Conservation (phyloP, 163 green algal species). For the Prototheca cutis region DNA sequence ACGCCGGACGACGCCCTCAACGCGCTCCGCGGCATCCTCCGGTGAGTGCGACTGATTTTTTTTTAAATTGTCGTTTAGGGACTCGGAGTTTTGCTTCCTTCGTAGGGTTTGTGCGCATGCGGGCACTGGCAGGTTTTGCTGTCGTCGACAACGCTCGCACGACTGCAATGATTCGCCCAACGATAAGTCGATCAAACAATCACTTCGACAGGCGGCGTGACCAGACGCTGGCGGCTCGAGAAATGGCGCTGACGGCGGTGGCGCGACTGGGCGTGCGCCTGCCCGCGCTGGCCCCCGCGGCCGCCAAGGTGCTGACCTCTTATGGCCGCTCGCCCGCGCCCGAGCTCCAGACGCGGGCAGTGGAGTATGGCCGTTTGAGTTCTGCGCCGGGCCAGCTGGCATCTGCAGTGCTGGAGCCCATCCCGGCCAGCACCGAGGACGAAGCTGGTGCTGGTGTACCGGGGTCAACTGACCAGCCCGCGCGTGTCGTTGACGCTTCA, state of each 20-base stretch:
- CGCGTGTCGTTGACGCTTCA: no score
- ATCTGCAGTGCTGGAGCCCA: slow-evolving; percentile 71
- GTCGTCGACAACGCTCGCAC: no score
- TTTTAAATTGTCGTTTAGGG: neutral
- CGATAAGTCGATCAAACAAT: no score
- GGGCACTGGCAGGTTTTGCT: no score
- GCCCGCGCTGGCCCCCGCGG: slow-evolving; percentile 6
- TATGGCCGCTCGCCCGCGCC: slow-evolving; percentile 39
- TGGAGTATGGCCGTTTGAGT: slow-evolving; percentile 79
- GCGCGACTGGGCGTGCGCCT: slow-evolving; percentile 67
- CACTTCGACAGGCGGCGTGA: neutral
- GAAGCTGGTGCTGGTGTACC: slow-evolving; percentile 44
- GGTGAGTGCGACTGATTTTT: neutral
- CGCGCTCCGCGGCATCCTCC: neutral
- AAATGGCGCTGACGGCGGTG: slow-evolving; percentile 64
- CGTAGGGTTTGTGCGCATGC: no score
- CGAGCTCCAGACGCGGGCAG: slow-evolving; percentile 80
- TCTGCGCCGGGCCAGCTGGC: slow-evolving; percentile 5
- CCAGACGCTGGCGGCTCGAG: slow-evolving; percentile 5
- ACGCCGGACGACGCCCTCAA: neutral
- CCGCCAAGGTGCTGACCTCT: slow-evolving; percentile 45
- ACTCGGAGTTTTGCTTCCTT: no score
- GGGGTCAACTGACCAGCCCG: slow-evolving; percentile 7
- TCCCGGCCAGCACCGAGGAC: slow-evolving; percentile 78
- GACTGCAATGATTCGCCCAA: no score